A percentile compares a stretch with the other conserved stretches of the same genome.
These are phyloP conservation scores for Plantago elongata DNA, from an alignment of 257 asterid genomes.

Conservation along the genomic window DNA sequence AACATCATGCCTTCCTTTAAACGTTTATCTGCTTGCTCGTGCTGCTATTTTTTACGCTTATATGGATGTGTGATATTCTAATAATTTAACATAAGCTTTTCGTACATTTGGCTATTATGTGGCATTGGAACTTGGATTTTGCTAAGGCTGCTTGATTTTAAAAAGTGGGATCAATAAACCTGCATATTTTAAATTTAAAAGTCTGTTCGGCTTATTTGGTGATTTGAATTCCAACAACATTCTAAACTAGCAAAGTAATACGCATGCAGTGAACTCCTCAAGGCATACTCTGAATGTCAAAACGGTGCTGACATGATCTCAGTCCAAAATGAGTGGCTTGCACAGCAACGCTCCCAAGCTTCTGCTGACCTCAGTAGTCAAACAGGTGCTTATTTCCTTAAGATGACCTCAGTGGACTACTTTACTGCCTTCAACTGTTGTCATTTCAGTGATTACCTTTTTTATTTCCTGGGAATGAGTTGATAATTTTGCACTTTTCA, in stretches of 20 bases:
- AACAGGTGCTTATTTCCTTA: conserved; percentile 34
- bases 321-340: conserved; percentile 79
- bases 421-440: no score
- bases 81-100: background rate
- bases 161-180: background rate
- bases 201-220: background rate
- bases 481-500: background rate
- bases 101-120: background rate
- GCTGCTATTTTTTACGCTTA: background rate
- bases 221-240: background rate
- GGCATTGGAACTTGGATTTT: background rate
- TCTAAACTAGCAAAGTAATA: conserved; percentile 17
- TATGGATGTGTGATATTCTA: background rate
- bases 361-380: conserved; percentile 19
- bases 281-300: conserved; percentile 70
- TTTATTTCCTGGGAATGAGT: background rate
- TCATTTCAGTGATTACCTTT: background rate
- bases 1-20: background rate
- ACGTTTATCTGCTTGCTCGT: background rate
- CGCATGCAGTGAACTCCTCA: conserved; percentile 66
- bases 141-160: background rate
- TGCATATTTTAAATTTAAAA: background rate
- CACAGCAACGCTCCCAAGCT: conserved; percentile 50
- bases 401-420: no score
- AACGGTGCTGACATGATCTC: conserved; percentile 63